phyloP scores from a whole-genome alignment of 2,329 filamentous ascomycete species.

The Dothiorella sarmentorum region DNA sequence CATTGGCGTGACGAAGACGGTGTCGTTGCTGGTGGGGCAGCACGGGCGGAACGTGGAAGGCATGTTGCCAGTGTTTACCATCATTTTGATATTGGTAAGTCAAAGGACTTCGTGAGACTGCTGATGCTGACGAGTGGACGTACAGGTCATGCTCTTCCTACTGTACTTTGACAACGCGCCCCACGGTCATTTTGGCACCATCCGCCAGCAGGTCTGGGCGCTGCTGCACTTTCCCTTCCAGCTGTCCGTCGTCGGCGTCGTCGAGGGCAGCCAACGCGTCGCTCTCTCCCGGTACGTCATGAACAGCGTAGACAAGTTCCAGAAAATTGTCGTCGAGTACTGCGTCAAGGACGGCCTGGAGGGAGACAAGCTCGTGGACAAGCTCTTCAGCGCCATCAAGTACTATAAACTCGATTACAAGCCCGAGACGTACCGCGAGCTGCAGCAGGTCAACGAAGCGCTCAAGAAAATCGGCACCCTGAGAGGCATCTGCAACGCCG shows the following conservation, averaged over 20 bases:
- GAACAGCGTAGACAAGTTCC: conserved; percentile 43
- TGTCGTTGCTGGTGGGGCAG: conserved; percentile 41
- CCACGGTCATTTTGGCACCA: conserved; percentile 47
- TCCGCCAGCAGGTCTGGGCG: conserved; percentile 59
- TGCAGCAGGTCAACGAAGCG: conserved; percentile 18
- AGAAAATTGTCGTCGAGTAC: conserved; percentile 38
- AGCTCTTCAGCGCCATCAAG: conserved; percentile 26
- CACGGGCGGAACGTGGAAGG: conserved; percentile 33
- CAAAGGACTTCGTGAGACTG: not conserved
- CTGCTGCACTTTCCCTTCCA: conserved; percentile 62
- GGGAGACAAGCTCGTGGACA: conserved; percentile 29
- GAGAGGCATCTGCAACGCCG: conserved; percentile 30
- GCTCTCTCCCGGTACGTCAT: conserved; percentile 46
- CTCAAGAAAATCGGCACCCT: conserved; percentile 30
- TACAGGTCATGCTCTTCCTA: conserved; percentile 58
- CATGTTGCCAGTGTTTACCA: conserved; percentile 35
- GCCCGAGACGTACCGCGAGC: conserved; percentile 26
- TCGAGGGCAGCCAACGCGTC: conserved; percentile 61
- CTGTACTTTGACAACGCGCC: conserved; percentile 58
- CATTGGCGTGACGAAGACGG: conserved; percentile 57
- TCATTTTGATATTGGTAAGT: conserved; percentile 34
- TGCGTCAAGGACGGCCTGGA: conserved; percentile 32
- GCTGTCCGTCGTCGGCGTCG: conserved; percentile 59
- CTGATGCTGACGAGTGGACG: not conserved
- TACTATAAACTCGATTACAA: conserved; percentile 33